Percentiles rank a stretch among this genome's conserved stretches.
Evolutionary conservation across 169 alveolate species (phyloP).

Genomic region (Fabrea salina): DNA sequence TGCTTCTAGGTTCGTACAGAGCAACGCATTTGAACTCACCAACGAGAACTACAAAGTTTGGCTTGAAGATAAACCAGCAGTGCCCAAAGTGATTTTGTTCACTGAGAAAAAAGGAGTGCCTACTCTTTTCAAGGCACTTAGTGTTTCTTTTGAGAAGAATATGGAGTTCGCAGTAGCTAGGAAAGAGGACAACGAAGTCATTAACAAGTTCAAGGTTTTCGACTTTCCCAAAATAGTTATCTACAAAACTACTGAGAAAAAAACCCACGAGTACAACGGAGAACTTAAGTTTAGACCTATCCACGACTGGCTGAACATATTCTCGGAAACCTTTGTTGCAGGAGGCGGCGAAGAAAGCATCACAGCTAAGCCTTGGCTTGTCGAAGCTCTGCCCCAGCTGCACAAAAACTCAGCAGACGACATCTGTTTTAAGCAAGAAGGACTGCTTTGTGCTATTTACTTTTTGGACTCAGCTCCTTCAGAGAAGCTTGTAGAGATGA

Average conservation of each 20-base stretch:
- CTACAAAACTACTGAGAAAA: constrained; percentile 76
- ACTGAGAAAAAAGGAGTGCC: constrained; percentile 77
- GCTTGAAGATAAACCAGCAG: constrained; percentile 71
- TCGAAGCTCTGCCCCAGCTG: constrained; percentile 64
- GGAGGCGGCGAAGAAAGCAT: constrained; percentile 88
- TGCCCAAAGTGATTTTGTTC: constrained; percentile 81
- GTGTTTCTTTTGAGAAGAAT: constrained; percentile 71
- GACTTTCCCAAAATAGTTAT: constrained; percentile 84
- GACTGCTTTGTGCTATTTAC: constrained; percentile 41
- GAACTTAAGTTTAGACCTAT: constrained; percentile 81
- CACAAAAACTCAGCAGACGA: constrained; percentile 58
- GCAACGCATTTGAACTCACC: constrained; percentile 61
- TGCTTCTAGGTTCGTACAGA: constrained; percentile 56
- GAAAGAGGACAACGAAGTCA: constrained; percentile 44
- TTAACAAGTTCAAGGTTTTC: constrained; percentile 82
- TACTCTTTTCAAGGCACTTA: constrained; percentile 70
- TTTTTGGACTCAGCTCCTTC: constrained; percentile 4
- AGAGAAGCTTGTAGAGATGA: background rate
- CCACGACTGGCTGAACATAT: constrained; percentile 93
- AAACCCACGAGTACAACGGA: constrained; percentile 86
- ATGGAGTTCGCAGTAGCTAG: constrained; percentile 77
- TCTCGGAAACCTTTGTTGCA: constrained; percentile 93
- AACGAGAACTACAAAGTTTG: constrained; percentile 68
- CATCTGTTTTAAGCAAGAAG: constrained; percentile 60
- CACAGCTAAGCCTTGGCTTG: constrained; percentile 86